A percentile compares a stretch with the other conserved stretches of the same genome.
Evolutionary conservation across 2,329 filamentous ascomycete genomes (phyloP).

Genomic region (Periconia sp.): DNA sequence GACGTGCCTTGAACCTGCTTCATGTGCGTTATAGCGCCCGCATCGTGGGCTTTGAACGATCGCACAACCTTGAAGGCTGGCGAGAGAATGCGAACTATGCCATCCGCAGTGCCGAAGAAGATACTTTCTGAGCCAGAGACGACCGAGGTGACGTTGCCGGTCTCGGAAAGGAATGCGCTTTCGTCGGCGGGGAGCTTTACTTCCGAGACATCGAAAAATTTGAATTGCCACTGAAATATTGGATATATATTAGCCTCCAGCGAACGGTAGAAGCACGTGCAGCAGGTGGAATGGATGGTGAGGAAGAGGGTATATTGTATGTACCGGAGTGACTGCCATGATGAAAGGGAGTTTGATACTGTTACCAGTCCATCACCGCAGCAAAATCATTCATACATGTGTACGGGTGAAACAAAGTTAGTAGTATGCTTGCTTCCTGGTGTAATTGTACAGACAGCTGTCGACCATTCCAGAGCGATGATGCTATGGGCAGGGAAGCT

Average conservation of each 20-base stretch:
- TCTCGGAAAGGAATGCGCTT: constrained; percentile 74
- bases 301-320: constrained; percentile 1
- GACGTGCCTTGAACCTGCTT: constrained; percentile 87
- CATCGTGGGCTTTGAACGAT: constrained; percentile 84
- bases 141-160: constrained; percentile 74
- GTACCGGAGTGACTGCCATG: constrained; percentile 48
- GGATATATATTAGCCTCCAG: constrained; percentile 6
- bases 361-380: constrained; percentile 29
- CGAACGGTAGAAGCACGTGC: background rate
- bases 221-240: constrained; percentile 87
- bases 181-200: constrained; percentile 80
- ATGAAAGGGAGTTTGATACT: constrained; percentile 6
- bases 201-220: constrained; percentile 95
- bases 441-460: too few species aligned
- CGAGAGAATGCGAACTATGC: constrained; percentile 83
- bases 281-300: background rate
- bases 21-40: constrained; percentile 82
- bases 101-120: constrained; percentile 84
- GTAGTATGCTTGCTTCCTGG: background rate
- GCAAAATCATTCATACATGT: background rate
- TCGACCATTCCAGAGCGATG: constrained; percentile 12
- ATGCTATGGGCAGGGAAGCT: constrained; percentile 18
- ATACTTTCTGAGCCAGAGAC: constrained; percentile 86
- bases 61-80: constrained; percentile 83
- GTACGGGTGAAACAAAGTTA: background rate